These are phyloP conservation scores for Talaromyces thailandensis DNA, from an alignment of 495 filamentous ascomycete species.

Conservation along the genomic window DNA sequence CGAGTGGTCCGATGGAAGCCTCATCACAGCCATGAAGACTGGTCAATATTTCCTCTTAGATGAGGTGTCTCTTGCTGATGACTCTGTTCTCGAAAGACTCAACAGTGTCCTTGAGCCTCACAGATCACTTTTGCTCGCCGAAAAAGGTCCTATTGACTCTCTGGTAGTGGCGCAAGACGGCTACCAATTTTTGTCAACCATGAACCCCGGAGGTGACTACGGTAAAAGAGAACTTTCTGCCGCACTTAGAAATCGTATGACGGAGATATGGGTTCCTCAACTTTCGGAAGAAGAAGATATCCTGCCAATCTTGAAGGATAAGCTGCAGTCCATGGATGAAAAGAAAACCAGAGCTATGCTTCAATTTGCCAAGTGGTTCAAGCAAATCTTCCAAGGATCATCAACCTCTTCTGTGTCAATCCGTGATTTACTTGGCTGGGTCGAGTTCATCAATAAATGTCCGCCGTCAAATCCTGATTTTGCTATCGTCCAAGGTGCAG, in stretches of 20 bases:
- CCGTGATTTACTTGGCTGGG: slow-evolving; percentile 85
- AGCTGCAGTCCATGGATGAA: slow-evolving; percentile 50
- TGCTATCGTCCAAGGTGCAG: slow-evolving; percentile 74
- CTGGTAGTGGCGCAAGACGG: slow-evolving; percentile 67
- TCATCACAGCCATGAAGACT: slow-evolving; percentile 90
- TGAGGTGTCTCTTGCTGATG: slow-evolving; percentile 95
- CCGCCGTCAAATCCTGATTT: slow-evolving; percentile 39
- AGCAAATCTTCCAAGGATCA: slow-evolving; percentile 62
- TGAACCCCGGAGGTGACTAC: slow-evolving; percentile 98
- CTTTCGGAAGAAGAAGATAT: slow-evolving; percentile 74
- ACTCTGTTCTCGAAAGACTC: slow-evolving; percentile 90
- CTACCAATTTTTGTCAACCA: slow-evolving; percentile 95
- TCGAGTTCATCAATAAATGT: slow-evolving; percentile 77
- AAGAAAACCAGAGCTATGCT: slow-evolving; percentile 51
- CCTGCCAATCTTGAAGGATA: slow-evolving; percentile 72
- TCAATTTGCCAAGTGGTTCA: slow-evolving; percentile 88
- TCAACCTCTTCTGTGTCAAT: slow-evolving; percentile 70
- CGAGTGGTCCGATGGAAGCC: slow-evolving; percentile 90
- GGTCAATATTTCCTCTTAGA: slow-evolving; percentile 90
- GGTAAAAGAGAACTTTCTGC: slow-evolving; percentile 96
- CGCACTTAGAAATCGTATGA: slow-evolving; percentile 91
- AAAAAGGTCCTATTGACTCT: slow-evolving; percentile 79
- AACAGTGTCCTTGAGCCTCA: slow-evolving; percentile 95
- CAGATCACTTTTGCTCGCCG: slow-evolving; percentile 79
- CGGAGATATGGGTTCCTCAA: slow-evolving; percentile 95